Evolutionary conservation across 2,329 filamentous ascomycete species (phyloP).

Genomic region (Pyrenophora seminiperda): DNA sequence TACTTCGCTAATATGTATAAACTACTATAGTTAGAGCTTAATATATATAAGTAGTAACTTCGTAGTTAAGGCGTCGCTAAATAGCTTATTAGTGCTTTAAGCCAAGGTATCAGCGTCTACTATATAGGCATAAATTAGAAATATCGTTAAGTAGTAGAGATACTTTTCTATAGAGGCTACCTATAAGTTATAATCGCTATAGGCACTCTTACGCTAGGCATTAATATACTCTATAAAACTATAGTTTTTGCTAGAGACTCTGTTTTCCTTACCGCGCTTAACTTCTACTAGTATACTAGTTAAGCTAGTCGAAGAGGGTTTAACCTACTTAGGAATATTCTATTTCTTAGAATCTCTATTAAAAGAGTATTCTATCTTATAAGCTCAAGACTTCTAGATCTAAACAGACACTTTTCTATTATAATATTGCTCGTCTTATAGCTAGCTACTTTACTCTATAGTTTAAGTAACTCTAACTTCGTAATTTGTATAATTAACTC

Average conservation of each 20-base stretch:
- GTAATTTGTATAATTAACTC: constrained; percentile 67
- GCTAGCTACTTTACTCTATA: constrained; percentile 68
- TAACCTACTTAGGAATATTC: constrained; percentile 78
- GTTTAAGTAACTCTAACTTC: constrained; percentile 67
- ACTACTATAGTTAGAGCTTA: constrained; percentile 63
- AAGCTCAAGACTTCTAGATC: constrained; percentile 72
- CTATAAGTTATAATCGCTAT: constrained; percentile 74
- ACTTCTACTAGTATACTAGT: constrained; percentile 77
- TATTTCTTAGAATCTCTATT: constrained; percentile 70
- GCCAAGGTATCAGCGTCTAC: constrained; percentile 74
- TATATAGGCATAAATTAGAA: constrained; percentile 79
- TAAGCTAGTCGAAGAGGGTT: constrained; percentile 81
- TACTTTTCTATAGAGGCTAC: constrained; percentile 74
- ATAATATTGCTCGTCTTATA: constrained; percentile 74
- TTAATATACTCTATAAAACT: constrained; percentile 76
- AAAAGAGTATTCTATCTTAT: constrained; percentile 70
- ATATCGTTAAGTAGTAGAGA: constrained; percentile 75
- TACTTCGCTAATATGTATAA: constrained; percentile 70
- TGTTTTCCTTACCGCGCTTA: constrained; percentile 73
- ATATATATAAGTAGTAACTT: constrained; percentile 60
- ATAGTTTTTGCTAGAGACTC: constrained; percentile 78
- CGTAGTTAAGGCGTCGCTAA: constrained; percentile 56
- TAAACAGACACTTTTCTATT: constrained; percentile 78
- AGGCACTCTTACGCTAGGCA: constrained; percentile 75
- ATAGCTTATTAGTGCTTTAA: constrained; percentile 64